These are phyloP conservation scores for Aspergillus fischeri DNA, from an alignment of 2,329 filamentous ascomycete genomes.

Conservation along the genomic window DNA sequence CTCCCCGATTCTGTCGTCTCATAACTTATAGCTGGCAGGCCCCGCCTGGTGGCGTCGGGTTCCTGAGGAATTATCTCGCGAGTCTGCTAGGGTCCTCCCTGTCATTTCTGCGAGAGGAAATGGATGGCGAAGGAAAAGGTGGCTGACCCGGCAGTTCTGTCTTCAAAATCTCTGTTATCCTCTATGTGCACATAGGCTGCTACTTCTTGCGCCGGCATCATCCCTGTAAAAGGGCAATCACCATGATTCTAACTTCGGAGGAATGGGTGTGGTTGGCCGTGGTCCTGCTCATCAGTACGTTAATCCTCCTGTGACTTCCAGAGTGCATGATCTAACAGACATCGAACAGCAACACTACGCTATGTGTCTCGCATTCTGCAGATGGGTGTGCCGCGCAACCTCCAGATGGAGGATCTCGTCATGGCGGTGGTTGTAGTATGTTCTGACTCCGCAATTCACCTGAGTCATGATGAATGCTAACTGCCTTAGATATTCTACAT, in stretches of 20 bases:
- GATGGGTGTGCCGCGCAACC: conserved; percentile 1
- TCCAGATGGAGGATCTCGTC: conserved; percentile 9
- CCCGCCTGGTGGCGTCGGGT: background rate
- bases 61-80: background rate
- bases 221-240: background rate
- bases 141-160: background rate
- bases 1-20: background rate
- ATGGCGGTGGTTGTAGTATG: conserved; percentile 9
- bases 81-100: background rate
- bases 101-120: background rate
- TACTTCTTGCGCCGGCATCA: background rate
- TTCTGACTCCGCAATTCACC: background rate
- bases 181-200: background rate
- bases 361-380: conserved; percentile 10
- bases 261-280: conserved; percentile 12
- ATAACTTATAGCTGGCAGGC: background rate
- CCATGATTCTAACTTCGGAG: background rate
- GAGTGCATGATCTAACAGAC: background rate
- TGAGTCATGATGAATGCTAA: background rate
- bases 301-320: background rate
- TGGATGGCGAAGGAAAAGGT: background rate
- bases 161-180: background rate
- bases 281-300: conserved; percentile 10
- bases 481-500: conserved; percentile 31
- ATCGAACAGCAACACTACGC: conserved; percentile 5